Conservation (phyloP, 169 alveolate species). For the Toxoplasma gondii region DNA sequence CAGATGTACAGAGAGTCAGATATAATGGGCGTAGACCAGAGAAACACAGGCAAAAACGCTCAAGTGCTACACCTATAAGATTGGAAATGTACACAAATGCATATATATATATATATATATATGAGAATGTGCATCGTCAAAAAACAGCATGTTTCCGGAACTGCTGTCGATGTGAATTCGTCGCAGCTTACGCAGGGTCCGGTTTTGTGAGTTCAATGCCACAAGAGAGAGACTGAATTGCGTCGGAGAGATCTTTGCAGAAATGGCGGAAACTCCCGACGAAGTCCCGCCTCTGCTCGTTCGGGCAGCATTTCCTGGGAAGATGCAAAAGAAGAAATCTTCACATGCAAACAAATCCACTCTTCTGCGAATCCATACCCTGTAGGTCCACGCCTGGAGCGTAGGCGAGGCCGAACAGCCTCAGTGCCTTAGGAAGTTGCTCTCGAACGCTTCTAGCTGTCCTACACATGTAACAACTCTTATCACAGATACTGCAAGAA, state of each 20-base stretch:
- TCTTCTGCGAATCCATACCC: no score
- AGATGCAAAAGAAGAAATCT: not conserved
- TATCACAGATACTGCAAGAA: no score
- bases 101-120: not conserved
- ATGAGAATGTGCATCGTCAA: not conserved
- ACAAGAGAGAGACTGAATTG: conserved; percentile 69
- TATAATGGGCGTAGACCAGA: no score
- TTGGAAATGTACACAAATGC: not conserved
- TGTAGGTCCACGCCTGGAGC: no score
- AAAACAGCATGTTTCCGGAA: no score
- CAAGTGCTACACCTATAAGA: not conserved
- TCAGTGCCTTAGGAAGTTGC: no score
- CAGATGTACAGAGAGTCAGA: no score
- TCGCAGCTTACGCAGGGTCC: conserved; percentile 35
- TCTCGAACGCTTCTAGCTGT: no score
- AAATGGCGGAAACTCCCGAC: conserved; percentile 68
- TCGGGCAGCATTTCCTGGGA: conserved; percentile 72
- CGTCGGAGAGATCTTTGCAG: conserved; percentile 75
- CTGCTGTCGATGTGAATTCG: not conserved
- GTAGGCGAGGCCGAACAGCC: no score
- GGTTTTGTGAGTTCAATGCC: conserved; percentile 71
- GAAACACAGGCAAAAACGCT: no score
- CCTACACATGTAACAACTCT: no score
- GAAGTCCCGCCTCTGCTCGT: conserved; percentile 69
- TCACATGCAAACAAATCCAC: not conserved